A percentile compares a stretch with the other conserved stretches of the same genome.
phyloP scores from a whole-genome alignment of 2,329 filamentous ascomycete species.

The Beauveria brongniartii region DNA sequence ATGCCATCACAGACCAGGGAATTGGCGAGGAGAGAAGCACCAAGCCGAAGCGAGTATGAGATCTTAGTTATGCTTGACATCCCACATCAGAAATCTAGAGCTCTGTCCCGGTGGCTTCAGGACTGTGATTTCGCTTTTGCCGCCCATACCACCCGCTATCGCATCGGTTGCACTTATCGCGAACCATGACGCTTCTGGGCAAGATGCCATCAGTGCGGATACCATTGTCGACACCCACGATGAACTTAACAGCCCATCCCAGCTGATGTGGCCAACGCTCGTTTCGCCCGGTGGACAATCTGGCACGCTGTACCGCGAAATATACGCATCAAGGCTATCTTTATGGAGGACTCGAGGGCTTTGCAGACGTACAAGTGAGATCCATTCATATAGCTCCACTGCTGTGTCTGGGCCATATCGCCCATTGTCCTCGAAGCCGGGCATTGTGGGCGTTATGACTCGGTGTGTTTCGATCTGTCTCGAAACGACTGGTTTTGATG shows the following conservation, averaged over 20 bases:
- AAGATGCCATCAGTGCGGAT: conserved; percentile 33
- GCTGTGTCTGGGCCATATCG: conserved; percentile 53
- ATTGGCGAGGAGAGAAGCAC: conserved; percentile 57
- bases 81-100: conserved; percentile 54
- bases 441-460: conserved; percentile 18
- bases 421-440: conserved; percentile 30
- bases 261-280: conserved; percentile 43
- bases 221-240: conserved; percentile 43
- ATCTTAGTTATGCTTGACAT: conserved; percentile 36
- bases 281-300: conserved; percentile 22
- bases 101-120: conserved; percentile 41
- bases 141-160: conserved; percentile 34
- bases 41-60: conserved; percentile 49
- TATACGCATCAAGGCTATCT: conserved; percentile 58
- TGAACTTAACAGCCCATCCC: conserved; percentile 50
- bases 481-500: neutral
- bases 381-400: conserved; percentile 63
- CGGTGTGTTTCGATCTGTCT: conserved; percentile 12
- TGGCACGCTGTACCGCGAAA: conserved; percentile 60
- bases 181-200: conserved; percentile 45
- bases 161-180: conserved; percentile 45
- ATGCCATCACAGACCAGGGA: conserved; percentile 64
- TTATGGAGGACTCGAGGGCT: conserved; percentile 52
- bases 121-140: conserved; percentile 43
- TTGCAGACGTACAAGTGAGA: conserved; percentile 57